Conservation (phyloP, 306 rosid genomes). For the Quercus suber region DNA sequence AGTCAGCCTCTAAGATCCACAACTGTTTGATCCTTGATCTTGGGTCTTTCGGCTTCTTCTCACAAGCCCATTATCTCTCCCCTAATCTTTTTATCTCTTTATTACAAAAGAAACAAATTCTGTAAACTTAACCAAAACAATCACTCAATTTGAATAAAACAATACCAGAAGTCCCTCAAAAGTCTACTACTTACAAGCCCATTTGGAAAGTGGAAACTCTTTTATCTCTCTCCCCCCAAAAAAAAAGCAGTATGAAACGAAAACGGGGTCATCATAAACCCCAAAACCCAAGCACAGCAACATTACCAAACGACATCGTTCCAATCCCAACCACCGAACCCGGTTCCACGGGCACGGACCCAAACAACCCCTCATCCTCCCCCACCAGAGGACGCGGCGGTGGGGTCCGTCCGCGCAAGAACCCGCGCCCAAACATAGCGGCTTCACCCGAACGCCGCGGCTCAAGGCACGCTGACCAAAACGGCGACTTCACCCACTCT, state of each 20-base stretch:
- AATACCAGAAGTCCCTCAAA: too few species aligned
- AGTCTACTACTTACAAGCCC: too few species aligned
- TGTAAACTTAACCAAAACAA: too few species aligned
- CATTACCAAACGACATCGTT: constrained; percentile 22
- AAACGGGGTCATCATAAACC: constrained; percentile 52
- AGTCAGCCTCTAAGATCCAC: too few species aligned
- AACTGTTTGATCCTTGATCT: too few species aligned
- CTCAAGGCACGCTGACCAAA: constrained; percentile 39
- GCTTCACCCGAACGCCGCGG: constrained; percentile 37
- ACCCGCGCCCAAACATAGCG: constrained; percentile 4
- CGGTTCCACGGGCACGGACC: not conserved
- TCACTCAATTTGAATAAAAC: too few species aligned
- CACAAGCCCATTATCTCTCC: too few species aligned
- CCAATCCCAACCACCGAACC: not conserved
- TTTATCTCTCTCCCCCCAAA: not conserved
- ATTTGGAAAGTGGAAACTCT: too few species aligned
- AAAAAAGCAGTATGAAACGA: constrained; percentile 14
- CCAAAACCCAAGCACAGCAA: constrained; percentile 29
- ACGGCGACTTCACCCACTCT: constrained; percentile 27
- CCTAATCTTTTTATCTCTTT: too few species aligned
- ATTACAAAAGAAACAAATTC: too few species aligned
- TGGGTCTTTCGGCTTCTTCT: too few species aligned
- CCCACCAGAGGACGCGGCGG: constrained; percentile 20
- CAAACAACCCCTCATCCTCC: constrained; percentile 19
- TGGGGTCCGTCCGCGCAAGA: constrained; percentile 42